phyloP scores from a whole-genome alignment of 2,329 filamentous ascomycete species.

The Clonostachys solani region DNA sequence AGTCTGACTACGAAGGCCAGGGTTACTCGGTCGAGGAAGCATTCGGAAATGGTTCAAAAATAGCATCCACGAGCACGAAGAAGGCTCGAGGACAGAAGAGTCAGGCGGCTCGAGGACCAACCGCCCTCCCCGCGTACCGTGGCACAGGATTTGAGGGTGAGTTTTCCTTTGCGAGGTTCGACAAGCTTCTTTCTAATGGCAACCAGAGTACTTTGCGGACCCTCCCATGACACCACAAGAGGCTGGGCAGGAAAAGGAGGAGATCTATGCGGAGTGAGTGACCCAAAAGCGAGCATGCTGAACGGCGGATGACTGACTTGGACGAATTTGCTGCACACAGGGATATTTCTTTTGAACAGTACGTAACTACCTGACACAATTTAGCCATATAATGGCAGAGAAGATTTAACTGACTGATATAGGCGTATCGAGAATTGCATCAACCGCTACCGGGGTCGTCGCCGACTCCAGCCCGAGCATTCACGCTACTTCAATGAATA shows the following conservation, averaged over 20 bases:
- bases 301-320: conserved; percentile 6
- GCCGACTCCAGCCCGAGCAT: conserved; percentile 65
- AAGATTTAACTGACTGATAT: neutral
- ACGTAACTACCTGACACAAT: conserved; percentile 5
- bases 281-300: neutral
- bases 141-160: conserved; percentile 68
- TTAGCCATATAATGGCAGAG: neutral
- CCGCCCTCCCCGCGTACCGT: conserved; percentile 33
- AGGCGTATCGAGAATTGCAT: conserved; percentile 84
- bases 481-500: conserved; percentile 71
- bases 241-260: conserved; percentile 54
- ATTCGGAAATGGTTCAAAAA: too few relatives aligned
- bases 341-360: conserved; percentile 53
- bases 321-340: conserved; percentile 21
- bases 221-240: conserved; percentile 71
- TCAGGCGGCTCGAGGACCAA: conserved; percentile 24
- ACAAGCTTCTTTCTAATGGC: neutral
- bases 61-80: too few relatives aligned
- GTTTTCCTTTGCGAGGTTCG: neutral
- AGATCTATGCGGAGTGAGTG: conserved; percentile 63
- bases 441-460: conserved; percentile 72
- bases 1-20: too few relatives aligned
- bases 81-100: too few relatives aligned
- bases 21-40: too few relatives aligned
- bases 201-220: conserved; percentile 70